phyloP scores from a whole-genome alignment of 75 land plant species.

The Pinus albicaulis region DNA sequence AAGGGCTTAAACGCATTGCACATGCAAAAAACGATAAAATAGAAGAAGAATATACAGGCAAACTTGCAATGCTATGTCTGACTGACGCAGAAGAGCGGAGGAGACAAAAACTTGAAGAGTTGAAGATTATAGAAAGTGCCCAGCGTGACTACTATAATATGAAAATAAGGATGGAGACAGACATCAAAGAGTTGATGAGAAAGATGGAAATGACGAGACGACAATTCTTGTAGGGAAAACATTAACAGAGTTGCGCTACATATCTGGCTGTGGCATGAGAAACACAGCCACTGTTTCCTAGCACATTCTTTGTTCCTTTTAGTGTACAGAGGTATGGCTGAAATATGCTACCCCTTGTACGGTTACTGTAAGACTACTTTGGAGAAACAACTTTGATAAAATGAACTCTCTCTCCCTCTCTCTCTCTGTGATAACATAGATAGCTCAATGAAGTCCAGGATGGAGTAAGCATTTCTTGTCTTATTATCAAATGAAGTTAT shows the following conservation, averaged over 20 bases:
- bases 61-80: conserved; percentile 75
- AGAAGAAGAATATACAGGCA: conserved; percentile 78
- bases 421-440: too few species aligned
- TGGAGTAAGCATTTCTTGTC: too few species aligned
- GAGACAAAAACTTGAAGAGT: conserved; percentile 74
- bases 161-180: conserved; percentile 87
- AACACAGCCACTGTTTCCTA: too few species aligned
- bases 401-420: too few species aligned
- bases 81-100: conserved; percentile 81
- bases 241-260: not conserved
- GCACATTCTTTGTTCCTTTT: too few species aligned
- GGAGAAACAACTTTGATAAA: too few species aligned
- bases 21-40: conserved; percentile 59
- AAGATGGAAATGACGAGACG: conserved; percentile 87
- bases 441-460: too few species aligned
- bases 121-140: conserved; percentile 68
- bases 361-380: too few species aligned
- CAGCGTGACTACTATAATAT: conserved; percentile 84
- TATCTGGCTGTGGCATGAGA: not conserved
- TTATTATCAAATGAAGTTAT: too few species aligned
- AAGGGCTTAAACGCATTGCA: conserved; percentile 52
- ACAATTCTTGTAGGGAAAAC: conserved; percentile 16
- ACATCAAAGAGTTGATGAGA: conserved; percentile 76
- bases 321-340: too few species aligned
- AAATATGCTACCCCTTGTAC: too few species aligned